phyloP scores from a whole-genome alignment of 2,329 filamentous ascomycete genomes.

The Fusarium metavorans region DNA sequence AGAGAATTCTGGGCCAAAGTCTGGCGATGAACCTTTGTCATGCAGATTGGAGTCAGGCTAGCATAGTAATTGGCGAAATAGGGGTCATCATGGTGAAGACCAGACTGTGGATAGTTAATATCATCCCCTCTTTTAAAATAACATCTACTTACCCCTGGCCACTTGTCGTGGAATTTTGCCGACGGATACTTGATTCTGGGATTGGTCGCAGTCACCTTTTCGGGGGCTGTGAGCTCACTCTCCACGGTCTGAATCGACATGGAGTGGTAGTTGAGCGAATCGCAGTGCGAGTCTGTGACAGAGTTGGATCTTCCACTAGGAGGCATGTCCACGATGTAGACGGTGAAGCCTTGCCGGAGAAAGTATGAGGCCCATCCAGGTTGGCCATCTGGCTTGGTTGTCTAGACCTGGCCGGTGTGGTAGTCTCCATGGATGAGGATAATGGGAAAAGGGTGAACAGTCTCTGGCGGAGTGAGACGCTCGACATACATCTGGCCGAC shows the following conservation, averaged over 20 bases:
- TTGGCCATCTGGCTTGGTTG: constrained; percentile 60
- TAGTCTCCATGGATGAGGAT: constrained; percentile 53
- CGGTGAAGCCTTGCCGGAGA: constrained; percentile 53
- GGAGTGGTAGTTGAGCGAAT: constrained; percentile 31
- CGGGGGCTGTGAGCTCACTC: constrained; percentile 49
- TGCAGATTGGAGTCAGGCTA: constrained; percentile 53
- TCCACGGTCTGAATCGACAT: constrained; percentile 40
- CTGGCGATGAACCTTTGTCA: constrained; percentile 48
- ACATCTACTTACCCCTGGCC: constrained; percentile 51
- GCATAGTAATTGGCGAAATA: constrained; percentile 63
- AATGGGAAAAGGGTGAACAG: constrained; percentile 40
- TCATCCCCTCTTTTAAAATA: background rate
- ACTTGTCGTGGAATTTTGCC: constrained; percentile 50
- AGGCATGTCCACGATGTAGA: constrained; percentile 59
- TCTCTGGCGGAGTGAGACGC: constrained; percentile 37
- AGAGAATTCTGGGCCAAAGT: constrained; percentile 51
- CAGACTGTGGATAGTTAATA: constrained; percentile 43
- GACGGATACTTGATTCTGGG: constrained; percentile 34
- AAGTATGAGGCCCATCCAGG: constrained; percentile 62
- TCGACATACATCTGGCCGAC: constrained; percentile 54
- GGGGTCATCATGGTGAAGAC: constrained; percentile 54
- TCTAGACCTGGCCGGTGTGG: constrained; percentile 54
- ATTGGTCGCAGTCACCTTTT: background rate
- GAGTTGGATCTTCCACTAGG: constrained; percentile 53
- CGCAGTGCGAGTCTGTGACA: constrained; percentile 35